Evolutionary conservation across 176 grass and related monocot genomes (phyloP).

Genomic region (Dactylis glomerata): DNA sequence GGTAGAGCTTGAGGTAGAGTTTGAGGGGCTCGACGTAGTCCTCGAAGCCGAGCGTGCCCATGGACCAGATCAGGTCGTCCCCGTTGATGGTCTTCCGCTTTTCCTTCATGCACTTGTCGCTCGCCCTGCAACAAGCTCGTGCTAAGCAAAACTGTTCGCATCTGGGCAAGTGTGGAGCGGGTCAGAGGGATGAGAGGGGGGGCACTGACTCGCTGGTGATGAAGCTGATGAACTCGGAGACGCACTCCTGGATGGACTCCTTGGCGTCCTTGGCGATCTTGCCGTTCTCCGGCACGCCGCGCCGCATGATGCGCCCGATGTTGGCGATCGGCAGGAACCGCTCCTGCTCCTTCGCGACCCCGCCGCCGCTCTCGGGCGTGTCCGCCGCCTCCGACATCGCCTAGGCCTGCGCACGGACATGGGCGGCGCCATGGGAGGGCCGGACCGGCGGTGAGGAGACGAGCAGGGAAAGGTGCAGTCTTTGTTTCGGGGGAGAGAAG

Average conservation of each 20-base stretch:
- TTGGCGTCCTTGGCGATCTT: constrained; percentile 85
- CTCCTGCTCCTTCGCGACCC: constrained; percentile 53
- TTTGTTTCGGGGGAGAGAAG: too few species aligned
- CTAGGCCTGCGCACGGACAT: not conserved
- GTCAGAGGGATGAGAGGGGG: not conserved
- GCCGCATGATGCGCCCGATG: constrained; percentile 72
- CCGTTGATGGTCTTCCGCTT: constrained; percentile 83
- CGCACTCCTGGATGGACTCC: constrained; percentile 78
- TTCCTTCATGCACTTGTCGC: constrained; percentile 79
- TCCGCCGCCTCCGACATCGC: constrained; percentile 55
- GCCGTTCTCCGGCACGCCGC: constrained; percentile 71
- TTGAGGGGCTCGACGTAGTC: constrained; percentile 76
- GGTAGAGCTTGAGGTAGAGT: constrained; percentile 60
- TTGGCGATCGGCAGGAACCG: constrained; percentile 77
- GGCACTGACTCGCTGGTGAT: constrained; percentile 65
- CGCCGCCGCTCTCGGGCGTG: constrained; percentile 24
- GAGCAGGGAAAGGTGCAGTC: not conserved
- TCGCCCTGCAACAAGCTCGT: constrained; percentile 37
- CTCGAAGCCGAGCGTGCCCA: constrained; percentile 65
- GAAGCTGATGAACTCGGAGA: constrained; percentile 88
- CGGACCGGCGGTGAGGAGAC: constrained; percentile 1
- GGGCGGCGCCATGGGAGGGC: not conserved
- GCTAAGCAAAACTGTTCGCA: not conserved
- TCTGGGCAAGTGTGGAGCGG: not conserved
- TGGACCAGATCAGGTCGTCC: constrained; percentile 64